These are phyloP conservation scores for Chimonanthus salicifolius DNA, from an alignment of 164 flowering plant species.

Conservation along the genomic window DNA sequence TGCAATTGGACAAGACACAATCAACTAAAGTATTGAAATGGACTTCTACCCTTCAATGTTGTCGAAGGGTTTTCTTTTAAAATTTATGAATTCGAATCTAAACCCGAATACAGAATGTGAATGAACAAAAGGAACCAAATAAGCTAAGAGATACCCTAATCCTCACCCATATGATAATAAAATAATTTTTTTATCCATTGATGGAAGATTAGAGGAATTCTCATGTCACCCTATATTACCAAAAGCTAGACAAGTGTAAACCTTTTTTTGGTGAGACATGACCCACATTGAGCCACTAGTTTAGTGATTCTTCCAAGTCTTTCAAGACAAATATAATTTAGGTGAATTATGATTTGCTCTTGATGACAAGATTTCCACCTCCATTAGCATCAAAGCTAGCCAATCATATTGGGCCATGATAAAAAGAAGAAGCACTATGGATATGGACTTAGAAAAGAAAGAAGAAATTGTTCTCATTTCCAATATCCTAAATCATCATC, in stretches of 20 bases:
- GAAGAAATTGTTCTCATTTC: background rate
- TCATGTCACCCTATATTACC: background rate
- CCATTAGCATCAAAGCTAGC: background rate
- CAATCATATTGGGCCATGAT: background rate
- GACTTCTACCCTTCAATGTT: too few relatives aligned
- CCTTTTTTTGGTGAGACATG: background rate
- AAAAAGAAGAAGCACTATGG: conserved; percentile 1
- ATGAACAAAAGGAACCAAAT: background rate
- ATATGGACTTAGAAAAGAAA: background rate
- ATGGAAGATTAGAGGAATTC: background rate
- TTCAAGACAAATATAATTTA: background rate
- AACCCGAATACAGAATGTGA: background rate
- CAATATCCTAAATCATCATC: background rate
- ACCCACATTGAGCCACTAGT: background rate
- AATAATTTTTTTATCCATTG: background rate
- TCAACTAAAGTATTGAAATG: too few relatives aligned
- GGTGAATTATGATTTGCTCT: background rate
- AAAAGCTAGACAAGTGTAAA: background rate
- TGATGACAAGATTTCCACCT: conserved; percentile 8
- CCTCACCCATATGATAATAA: background rate
- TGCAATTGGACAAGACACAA: too few relatives aligned
- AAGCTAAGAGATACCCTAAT: background rate
- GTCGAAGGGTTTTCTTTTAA: too few relatives aligned
- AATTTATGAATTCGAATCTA: background rate
- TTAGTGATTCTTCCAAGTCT: background rate